These are phyloP conservation scores for Phanerochaete sordida DNA, from an alignment of 768 basidiomycete genomes.

Conservation along the genomic window DNA sequence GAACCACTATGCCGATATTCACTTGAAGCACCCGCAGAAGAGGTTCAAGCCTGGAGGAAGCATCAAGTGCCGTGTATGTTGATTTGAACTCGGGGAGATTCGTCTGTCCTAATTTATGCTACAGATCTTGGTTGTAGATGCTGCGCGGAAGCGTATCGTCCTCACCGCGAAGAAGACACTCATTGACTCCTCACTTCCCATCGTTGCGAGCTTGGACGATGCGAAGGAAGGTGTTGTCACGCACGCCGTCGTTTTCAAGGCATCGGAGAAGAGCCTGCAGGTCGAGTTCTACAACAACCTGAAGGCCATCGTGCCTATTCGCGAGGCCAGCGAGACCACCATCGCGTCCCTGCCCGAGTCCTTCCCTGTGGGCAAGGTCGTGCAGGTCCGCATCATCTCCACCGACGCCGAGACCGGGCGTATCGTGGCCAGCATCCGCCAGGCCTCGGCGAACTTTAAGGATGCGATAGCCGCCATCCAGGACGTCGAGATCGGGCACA, in stretches of 20 bases:
- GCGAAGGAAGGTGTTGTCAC: constrained; percentile 67
- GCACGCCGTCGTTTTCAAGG: constrained; percentile 80
- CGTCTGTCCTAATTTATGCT: constrained; percentile 4
- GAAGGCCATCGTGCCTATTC: constrained; percentile 74
- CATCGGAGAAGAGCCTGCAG: constrained; percentile 74
- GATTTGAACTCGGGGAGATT: neutral
- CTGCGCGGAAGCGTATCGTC: constrained; percentile 73
- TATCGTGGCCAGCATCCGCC: constrained; percentile 84
- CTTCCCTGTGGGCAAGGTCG: constrained; percentile 78
- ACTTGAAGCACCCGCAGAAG: constrained; percentile 89
- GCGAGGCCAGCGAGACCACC: constrained; percentile 79
- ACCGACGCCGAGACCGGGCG: constrained; percentile 55
- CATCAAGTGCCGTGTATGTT: constrained; percentile 81
- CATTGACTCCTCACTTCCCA: constrained; percentile 72
- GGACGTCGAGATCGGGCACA: constrained; percentile 72
- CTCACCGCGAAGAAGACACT: constrained; percentile 92
- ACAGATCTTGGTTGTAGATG: constrained; percentile 81
- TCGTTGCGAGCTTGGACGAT: constrained; percentile 63
- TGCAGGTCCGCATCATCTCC: constrained; percentile 76
- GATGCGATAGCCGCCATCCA: constrained; percentile 58
- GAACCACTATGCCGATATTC: constrained; percentile 91
- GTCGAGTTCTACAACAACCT: constrained; percentile 91
- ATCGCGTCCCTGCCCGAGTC: constrained; percentile 52
- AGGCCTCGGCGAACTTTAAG: constrained; percentile 56
- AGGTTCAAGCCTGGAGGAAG: constrained; percentile 79